Evolutionary conservation across 2,329 filamentous ascomycete genomes (phyloP).

Genomic region (Diaporthe capsici): DNA sequence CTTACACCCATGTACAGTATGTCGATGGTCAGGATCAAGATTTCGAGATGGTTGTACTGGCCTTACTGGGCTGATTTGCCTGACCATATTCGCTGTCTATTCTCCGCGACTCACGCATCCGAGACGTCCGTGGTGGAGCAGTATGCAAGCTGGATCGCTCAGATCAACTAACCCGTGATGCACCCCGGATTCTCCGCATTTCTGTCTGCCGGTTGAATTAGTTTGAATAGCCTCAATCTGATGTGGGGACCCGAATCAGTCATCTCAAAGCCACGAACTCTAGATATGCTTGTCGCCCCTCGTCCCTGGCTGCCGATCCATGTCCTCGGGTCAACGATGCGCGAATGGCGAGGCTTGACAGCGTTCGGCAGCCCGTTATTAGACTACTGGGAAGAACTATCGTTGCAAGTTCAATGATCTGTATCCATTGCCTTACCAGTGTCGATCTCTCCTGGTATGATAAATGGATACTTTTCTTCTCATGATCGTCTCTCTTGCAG

Average conservation of each 20-base stretch:
- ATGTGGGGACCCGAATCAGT: slow-evolving; percentile 10
- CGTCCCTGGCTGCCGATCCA: slow-evolving; percentile 18
- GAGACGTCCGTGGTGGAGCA: slow-evolving; percentile 18
- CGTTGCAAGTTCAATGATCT: background rate
- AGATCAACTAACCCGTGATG: slow-evolving; percentile 9
- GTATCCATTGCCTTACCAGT: background rate
- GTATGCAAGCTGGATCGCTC: background rate
- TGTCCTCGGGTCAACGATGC: slow-evolving; percentile 36
- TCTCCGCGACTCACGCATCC: background rate
- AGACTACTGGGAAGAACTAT: background rate
- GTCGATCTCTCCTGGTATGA: background rate
- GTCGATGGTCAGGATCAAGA: background rate
- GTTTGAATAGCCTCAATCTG: slow-evolving; percentile 37
- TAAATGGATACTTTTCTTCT: background rate
- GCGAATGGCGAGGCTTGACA: slow-evolving; percentile 24
- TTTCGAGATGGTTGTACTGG: no score
- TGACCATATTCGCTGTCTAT: background rate
- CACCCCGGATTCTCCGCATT: slow-evolving; percentile 41
- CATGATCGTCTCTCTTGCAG: background rate
- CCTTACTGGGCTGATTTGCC: background rate
- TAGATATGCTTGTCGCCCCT: slow-evolving; percentile 16
- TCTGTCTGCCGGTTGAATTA: slow-evolving; percentile 20
- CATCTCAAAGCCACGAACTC: background rate
- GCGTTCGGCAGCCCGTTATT: background rate
- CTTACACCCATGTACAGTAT: background rate